Evolutionary conservation across 1,284 basidiomycete genomes (phyloP).

Genomic region (Meripilus lineatus): DNA sequence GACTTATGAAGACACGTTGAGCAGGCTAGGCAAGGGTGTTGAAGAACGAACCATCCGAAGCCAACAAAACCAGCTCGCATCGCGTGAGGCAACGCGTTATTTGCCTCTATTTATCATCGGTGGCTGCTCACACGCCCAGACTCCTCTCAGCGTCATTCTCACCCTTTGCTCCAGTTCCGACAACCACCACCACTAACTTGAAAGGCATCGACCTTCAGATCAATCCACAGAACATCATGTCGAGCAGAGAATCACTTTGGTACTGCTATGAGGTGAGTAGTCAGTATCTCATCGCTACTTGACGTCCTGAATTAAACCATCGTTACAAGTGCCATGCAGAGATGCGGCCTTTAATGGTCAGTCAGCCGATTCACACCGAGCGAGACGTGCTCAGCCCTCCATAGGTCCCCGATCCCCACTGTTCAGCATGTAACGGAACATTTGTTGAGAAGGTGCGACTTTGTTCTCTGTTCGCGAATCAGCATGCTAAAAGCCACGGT

Average conservation of each 20-base stretch:
- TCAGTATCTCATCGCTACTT: not conserved
- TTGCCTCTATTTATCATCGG: slow-evolving; percentile 10
- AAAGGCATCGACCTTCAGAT: slow-evolving; percentile 5
- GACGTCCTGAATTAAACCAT: slow-evolving; percentile 10
- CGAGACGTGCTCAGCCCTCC: slow-evolving; percentile 7
- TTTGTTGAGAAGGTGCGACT: slow-evolving; percentile 70
- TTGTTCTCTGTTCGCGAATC: not conserved
- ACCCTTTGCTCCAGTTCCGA: slow-evolving; percentile 2
- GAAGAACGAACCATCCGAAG: too few species aligned
- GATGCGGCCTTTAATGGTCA: slow-evolving; percentile 76
- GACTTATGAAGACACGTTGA: not conserved
- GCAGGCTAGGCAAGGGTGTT: slow-evolving; percentile 1
- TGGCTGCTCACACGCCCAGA: not conserved
- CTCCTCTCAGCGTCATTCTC: slow-evolving; percentile 7
- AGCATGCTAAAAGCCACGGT: not conserved
- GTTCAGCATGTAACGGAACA: slow-evolving; percentile 63
- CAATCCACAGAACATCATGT: too few species aligned
- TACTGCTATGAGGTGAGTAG: slow-evolving; percentile 66
- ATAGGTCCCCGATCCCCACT: slow-evolving; percentile 71
- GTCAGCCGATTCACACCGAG: slow-evolving; percentile 15
- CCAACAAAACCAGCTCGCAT: too few species aligned
- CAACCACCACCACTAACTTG: slow-evolving; percentile 9
- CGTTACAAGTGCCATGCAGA: slow-evolving; percentile 63
- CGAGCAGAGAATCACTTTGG: slow-evolving; percentile 64
- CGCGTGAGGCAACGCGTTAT: slow-evolving; percentile 12